A percentile compares a stretch with the other conserved stretches of the same genome.
Evolutionary conservation across 257 asterid genomes (phyloP).

Genomic region (Eucommia ulmoides): DNA sequence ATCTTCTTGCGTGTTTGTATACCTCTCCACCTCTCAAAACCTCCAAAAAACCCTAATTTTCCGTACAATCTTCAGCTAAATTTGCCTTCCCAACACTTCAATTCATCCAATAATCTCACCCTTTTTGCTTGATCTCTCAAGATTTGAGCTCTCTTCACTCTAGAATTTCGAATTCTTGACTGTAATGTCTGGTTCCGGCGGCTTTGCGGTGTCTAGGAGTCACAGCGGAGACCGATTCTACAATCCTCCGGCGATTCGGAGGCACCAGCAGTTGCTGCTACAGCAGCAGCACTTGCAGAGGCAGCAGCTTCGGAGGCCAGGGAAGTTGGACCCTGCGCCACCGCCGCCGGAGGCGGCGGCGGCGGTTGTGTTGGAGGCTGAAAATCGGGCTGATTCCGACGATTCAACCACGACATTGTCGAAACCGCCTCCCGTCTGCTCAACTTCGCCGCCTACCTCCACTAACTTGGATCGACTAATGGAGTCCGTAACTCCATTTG

Average conservation of each 20-base stretch:
- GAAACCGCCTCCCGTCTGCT: conserved; percentile 21
- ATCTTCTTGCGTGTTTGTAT: no score
- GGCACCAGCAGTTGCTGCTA: conserved; percentile 33
- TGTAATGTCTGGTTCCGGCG: conserved; percentile 56
- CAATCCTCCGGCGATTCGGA: conserved; percentile 44
- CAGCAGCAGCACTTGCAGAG: conserved; percentile 26
- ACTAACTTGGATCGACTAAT: conserved; percentile 65
- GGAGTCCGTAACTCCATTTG: conserved; percentile 49
- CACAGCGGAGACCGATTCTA: conserved; percentile 45
- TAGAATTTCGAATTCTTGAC: background rate
- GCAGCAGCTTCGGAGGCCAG: conserved; percentile 16
- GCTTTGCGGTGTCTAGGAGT: conserved; percentile 44
- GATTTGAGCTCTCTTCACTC: conserved; percentile 4
- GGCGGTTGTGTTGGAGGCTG: conserved; percentile 18
- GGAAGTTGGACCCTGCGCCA: conserved; percentile 16
- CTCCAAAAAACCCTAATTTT: conserved; percentile 27
- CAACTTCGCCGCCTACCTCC: conserved; percentile 18
- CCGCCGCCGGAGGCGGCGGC: conserved; percentile 21
- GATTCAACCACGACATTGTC: conserved; percentile 33
- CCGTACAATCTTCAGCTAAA: conserved; percentile 15
- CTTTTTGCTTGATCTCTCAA: conserved; percentile 7
- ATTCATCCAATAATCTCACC: background rate
- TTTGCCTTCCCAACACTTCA: conserved; percentile 8
- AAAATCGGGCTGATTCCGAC: conserved; percentile 19
- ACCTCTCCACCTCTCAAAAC: conserved; percentile 22